Conservation (phyloP, 2,329 filamentous ascomycete genomes). For the Epichloe scottii region DNA sequence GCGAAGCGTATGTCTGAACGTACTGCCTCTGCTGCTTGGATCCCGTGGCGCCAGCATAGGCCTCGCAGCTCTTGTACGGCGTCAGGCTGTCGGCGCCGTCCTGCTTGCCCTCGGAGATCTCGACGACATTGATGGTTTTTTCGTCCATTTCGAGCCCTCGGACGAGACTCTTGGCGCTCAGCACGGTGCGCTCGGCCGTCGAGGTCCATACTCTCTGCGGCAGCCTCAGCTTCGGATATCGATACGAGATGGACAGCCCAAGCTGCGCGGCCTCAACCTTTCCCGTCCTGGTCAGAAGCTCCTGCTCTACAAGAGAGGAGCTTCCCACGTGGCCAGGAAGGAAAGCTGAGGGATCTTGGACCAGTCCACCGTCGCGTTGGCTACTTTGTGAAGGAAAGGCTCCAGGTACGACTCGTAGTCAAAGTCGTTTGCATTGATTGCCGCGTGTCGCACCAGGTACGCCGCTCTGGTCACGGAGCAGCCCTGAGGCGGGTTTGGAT, state of each 20-base stretch:
- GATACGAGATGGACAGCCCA: constrained; percentile 40
- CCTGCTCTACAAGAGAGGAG: constrained; percentile 44
- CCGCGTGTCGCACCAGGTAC: constrained; percentile 46
- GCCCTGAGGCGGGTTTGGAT: constrained; percentile 27
- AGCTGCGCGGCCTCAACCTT: constrained; percentile 46
- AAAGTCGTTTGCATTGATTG: constrained; percentile 47
- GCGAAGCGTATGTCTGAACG: constrained; percentile 43
- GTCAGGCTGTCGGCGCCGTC: constrained; percentile 48
- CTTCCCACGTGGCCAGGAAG: constrained; percentile 44
- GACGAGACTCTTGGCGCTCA: constrained; percentile 46
- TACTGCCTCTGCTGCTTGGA: constrained; percentile 40
- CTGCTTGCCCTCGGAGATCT: constrained; percentile 42
- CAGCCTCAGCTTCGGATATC: constrained; percentile 40
- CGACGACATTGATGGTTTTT: constrained; percentile 39
- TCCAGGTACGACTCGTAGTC: constrained; percentile 46
- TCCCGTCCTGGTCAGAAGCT: constrained; percentile 50
- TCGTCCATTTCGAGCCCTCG: constrained; percentile 41
- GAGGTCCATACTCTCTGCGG: constrained; percentile 49
- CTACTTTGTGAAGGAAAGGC: constrained; percentile 44
- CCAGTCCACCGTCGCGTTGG: constrained; percentile 48
- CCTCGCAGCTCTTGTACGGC: constrained; percentile 52
- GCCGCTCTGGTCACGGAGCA: constrained; percentile 39
- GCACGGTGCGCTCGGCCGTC: constrained; percentile 47
- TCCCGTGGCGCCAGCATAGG: constrained; percentile 45
- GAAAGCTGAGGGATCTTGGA: constrained; percentile 38